Evolutionary conservation across 176 grass and related monocot species (phyloP), one percentile per base, ranked within the genome.

Genomic region (Puya raimondii): DNA sequence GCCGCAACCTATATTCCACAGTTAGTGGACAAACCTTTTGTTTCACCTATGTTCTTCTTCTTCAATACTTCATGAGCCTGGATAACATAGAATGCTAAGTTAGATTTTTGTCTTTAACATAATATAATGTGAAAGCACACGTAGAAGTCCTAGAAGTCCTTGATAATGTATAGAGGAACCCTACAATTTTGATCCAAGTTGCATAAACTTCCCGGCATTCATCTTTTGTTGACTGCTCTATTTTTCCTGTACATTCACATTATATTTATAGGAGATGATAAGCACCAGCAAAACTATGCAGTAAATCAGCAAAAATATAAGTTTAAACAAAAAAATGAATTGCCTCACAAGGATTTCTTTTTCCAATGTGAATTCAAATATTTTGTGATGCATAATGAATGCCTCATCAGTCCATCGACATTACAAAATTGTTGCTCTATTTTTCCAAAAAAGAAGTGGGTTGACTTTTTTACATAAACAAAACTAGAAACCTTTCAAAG

Each of bases 191-290:
- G 76, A 86, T 76, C 95, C 90, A 94, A 68, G 82, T 77, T 12
- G 49, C 74, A n/a, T 87, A 93, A 79, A 99, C 87, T 64, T 99
- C 95, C 53, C 75, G 84, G 68, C 95, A 99, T 90, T 99, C 95
- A 57, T 99, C 95, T 82, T 84, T 99, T 57, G 95, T 94, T 53
- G 90, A 83, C 74, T 99, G 95, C 33, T 99, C 95, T 86, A 99
- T 99, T 75, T 86, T 99, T 79, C 95, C 95, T 99, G 68, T 12
- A 91, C 76, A 69, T 72, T 72, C 33, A 42, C 33, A 42, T 42
- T 26, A 50, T 50, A 25, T 22, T 58, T 52, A 63, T 7, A 26
- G 4, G 16, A 10, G 17, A n/a, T 61, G 10, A 18, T 61, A 61
- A 61, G 56, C 21, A 61, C 16, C 56, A 22, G 10, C 56, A 18